A percentile compares a stretch with the other conserved stretches of the same genome.
Evolutionary conservation across 2,329 filamentous ascomycete genomes (phyloP).

Genomic region (Phaeomoniella chlamydospora): DNA sequence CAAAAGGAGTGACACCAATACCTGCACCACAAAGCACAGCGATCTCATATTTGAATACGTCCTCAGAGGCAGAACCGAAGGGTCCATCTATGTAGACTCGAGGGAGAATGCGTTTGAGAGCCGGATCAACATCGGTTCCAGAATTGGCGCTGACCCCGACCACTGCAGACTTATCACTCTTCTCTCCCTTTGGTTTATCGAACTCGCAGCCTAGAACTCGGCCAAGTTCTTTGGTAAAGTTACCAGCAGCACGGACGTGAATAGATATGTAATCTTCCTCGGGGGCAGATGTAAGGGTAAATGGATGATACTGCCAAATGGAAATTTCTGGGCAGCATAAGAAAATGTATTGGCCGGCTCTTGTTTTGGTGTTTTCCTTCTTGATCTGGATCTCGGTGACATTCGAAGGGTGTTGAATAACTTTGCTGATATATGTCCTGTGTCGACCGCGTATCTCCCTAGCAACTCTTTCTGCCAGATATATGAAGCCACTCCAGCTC

Average conservation of each 20-base stretch:
- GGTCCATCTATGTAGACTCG: conserved; percentile 73
- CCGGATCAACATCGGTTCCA: conserved; percentile 47
- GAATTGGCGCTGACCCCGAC: conserved; percentile 50
- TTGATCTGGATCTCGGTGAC: conserved; percentile 87
- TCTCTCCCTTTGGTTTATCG: conserved; percentile 28
- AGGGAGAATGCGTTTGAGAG: conserved; percentile 56
- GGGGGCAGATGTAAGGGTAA: conserved; percentile 72
- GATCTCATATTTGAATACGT: conserved; percentile 54
- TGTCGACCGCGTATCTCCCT: conserved; percentile 67
- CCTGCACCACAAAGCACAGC: conserved; percentile 35
- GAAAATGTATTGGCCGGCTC: conserved; percentile 71
- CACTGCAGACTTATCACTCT: conserved; percentile 38
- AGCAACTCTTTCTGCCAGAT: conserved; percentile 64
- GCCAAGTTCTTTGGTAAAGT: conserved; percentile 61
- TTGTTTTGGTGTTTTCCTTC: conserved; percentile 72
- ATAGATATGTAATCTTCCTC: conserved; percentile 86
- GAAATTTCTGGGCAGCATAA: conserved; percentile 76
- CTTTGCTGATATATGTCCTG: conserved; percentile 77
- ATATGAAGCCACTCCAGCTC: conserved; percentile 71
- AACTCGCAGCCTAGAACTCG: conserved; percentile 63
- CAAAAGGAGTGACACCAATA: conserved; percentile 38
- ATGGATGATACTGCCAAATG: conserved; percentile 79
- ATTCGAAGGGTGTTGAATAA: conserved; percentile 77
- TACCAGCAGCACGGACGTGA: conserved; percentile 68
- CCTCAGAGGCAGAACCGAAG: conserved; percentile 73